phyloP scores from a whole-genome alignment of 148 eudicot species.

The Polygonum aviculare region DNA sequence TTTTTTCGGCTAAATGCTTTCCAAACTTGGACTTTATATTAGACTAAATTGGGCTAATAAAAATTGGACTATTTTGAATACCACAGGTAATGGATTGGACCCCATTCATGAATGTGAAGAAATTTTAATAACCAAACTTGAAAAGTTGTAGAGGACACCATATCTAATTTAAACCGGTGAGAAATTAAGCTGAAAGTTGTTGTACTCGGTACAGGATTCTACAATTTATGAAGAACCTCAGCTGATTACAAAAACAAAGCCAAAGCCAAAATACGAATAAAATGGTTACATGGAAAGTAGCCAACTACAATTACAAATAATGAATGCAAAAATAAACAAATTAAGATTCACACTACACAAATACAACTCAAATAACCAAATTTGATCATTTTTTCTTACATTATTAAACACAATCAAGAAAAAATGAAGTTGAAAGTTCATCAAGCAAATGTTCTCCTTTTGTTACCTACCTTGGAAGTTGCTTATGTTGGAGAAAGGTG shows the following conservation, averaged over 20 bases:
- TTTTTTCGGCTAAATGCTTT: too few species aligned
- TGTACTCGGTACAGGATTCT: neutral
- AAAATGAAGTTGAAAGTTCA: neutral
- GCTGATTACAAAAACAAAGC: neutral
- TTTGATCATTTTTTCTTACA: neutral
- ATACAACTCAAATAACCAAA: slow-evolving; percentile 6
- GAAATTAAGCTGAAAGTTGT: neutral
- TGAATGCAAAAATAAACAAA: neutral
- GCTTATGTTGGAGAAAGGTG: slow-evolving; percentile 35
- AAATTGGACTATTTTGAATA: too few species aligned
- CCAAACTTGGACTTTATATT: too few species aligned
- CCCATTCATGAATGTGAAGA: too few species aligned
- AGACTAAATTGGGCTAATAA: too few species aligned
- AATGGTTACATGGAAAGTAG: neutral
- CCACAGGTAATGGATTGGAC: too few species aligned
- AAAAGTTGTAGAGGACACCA: too few species aligned
- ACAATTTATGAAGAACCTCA: neutral
- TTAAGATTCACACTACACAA: slow-evolving; percentile 6
- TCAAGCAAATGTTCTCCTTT: neutral
- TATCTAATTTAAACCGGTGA: too few species aligned
- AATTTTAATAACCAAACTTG: too few species aligned
- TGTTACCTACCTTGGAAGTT: slow-evolving; percentile 45
- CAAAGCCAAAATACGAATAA: neutral
- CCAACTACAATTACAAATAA: slow-evolving; percentile 8
- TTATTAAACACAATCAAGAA: neutral